Evolutionary conservation across 2,329 filamentous ascomycete species (phyloP).

Genomic region (Cladophialophora immunda): DNA sequence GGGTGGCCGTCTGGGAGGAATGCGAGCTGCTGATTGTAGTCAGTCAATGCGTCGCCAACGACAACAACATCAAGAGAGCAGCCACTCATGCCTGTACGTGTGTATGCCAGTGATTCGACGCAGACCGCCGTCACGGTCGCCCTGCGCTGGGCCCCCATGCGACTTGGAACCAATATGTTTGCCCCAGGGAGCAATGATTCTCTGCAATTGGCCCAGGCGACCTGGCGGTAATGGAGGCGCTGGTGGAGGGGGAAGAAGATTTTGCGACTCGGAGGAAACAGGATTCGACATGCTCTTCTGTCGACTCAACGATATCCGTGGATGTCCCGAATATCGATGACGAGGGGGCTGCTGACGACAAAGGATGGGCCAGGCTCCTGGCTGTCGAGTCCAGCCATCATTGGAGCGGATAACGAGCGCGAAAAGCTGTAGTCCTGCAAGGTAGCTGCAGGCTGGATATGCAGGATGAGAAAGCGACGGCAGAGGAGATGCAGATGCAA

Average conservation of each 20-base stretch:
- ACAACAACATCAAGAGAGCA: background rate
- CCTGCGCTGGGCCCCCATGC: slow-evolving; percentile 35
- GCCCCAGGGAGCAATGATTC: slow-evolving; percentile 41
- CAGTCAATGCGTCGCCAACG: slow-evolving; percentile 55
- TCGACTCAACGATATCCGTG: slow-evolving; percentile 14
- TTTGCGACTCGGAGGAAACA: slow-evolving; percentile 20
- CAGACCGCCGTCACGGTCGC: slow-evolving; percentile 31
- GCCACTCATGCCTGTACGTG: slow-evolving; percentile 33
- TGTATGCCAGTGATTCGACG: slow-evolving; percentile 34
- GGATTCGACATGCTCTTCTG: slow-evolving; percentile 29
- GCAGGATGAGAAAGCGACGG: slow-evolving; percentile 18
- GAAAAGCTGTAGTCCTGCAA: slow-evolving; percentile 16
- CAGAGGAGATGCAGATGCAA: slow-evolving; percentile 6
- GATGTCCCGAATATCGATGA: slow-evolving; percentile 25
- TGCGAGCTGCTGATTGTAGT: slow-evolving; percentile 24
- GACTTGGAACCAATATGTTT: slow-evolving; percentile 34
- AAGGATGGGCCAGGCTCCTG: slow-evolving; percentile 23
- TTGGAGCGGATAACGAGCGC: slow-evolving; percentile 27
- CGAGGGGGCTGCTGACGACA: slow-evolving; percentile 23
- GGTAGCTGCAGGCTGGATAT: slow-evolving; percentile 24
- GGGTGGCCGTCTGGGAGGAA: slow-evolving; percentile 61
- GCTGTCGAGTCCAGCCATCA: slow-evolving; percentile 25
- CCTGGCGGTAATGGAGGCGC: slow-evolving; percentile 43
- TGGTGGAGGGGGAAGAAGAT: slow-evolving; percentile 42
- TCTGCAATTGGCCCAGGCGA: slow-evolving; percentile 39